Evolutionary conservation across 768 basidiomycete genomes (phyloP).

Genomic region (Calocera viscosa): DNA sequence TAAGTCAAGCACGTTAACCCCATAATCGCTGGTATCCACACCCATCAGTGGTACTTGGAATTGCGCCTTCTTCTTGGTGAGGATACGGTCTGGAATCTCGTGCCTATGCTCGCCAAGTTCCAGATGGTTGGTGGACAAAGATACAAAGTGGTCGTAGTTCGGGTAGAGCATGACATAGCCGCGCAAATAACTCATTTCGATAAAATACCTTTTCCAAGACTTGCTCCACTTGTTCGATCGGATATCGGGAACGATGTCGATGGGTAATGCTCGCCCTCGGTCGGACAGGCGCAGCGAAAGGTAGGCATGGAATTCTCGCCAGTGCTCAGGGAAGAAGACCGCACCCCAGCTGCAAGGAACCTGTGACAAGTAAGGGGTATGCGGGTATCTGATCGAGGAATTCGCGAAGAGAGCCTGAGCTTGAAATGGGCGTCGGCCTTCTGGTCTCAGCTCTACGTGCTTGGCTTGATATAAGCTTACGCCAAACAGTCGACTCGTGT

Average conservation of each 20-base stretch:
- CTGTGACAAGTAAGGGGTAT: constrained; percentile 70
- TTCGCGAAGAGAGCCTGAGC: constrained; percentile 45
- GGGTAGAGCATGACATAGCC: constrained; percentile 86
- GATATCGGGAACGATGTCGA: constrained; percentile 55
- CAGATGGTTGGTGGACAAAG: constrained; percentile 81
- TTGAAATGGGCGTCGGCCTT: constrained; percentile 56
- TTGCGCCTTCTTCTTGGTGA: constrained; percentile 43
- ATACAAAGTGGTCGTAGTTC: constrained; percentile 57
- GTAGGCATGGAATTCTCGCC: constrained; percentile 76
- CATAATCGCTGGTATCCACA: constrained; percentile 19
- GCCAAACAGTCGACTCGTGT: constrained; percentile 49
- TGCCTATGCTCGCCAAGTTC: constrained; percentile 61
- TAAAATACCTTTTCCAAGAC: constrained; percentile 85
- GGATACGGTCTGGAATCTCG: constrained; percentile 13
- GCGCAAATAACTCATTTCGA: constrained; percentile 67
- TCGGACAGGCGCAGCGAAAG: constrained; percentile 60
- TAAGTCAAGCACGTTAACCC: constrained; percentile 40
- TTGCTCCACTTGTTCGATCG: constrained; percentile 70
- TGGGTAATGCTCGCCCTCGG: constrained; percentile 26
- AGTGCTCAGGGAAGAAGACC: constrained; percentile 77
- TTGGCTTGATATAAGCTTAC: constrained; percentile 82
- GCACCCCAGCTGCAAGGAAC: constrained; percentile 90
- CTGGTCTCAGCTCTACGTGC: constrained; percentile 55
- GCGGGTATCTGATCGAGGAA: constrained; percentile 26
- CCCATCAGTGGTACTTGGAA: constrained; percentile 62